These are phyloP conservation scores for Astraeus odoratus DNA, from an alignment of 768 basidiomycete genomes.

Conservation along the genomic window DNA sequence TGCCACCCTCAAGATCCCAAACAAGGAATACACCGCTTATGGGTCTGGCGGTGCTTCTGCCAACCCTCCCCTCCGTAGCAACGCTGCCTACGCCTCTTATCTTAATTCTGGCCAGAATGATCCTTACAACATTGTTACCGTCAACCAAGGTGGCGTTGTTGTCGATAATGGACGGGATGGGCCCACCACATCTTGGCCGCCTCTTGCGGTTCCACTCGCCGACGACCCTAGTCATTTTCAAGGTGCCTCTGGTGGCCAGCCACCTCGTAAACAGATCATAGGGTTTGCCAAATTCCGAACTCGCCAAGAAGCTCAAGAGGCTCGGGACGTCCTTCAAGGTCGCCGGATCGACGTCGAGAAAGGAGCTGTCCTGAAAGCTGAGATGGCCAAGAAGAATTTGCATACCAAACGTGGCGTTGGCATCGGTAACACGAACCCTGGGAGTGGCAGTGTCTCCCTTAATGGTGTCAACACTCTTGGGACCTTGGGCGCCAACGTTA, in stretches of 20 bases:
- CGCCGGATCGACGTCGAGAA: constrained; percentile 89
- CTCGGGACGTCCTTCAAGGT: constrained; percentile 84
- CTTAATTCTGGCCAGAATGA: constrained; percentile 56
- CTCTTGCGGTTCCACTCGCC: constrained; percentile 24
- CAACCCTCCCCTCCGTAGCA: constrained; percentile 27
- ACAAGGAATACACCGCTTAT: constrained; percentile 81
- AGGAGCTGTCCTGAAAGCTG: constrained; percentile 89
- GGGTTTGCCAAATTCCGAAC: constrained; percentile 96
- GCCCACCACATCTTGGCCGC: constrained; percentile 63
- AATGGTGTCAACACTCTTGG: constrained; percentile 18
- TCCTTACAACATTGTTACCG: constrained; percentile 77
- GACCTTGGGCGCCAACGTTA: constrained; percentile 21
- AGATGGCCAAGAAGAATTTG: constrained; percentile 99
- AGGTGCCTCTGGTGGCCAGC: constrained; percentile 23
- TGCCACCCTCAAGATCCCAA: constrained; percentile 95
- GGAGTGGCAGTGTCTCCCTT: constrained; percentile 22
- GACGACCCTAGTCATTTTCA: constrained; percentile 30
- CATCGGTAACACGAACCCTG: constrained; percentile 36
- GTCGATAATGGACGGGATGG: constrained; percentile 74
- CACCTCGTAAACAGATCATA: constrained; percentile 91
- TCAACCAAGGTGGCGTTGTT: constrained; percentile 79
- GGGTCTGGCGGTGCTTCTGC: constrained; percentile 34
- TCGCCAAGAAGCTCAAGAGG: constrained; percentile 78
- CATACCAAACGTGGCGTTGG: constrained; percentile 91
- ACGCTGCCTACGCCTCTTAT: constrained; percentile 28